A percentile compares a stretch with the other conserved stretches of the same genome.
Evolutionary conservation across 116 monocot species (phyloP).

Genomic region (Iris pallida): DNA sequence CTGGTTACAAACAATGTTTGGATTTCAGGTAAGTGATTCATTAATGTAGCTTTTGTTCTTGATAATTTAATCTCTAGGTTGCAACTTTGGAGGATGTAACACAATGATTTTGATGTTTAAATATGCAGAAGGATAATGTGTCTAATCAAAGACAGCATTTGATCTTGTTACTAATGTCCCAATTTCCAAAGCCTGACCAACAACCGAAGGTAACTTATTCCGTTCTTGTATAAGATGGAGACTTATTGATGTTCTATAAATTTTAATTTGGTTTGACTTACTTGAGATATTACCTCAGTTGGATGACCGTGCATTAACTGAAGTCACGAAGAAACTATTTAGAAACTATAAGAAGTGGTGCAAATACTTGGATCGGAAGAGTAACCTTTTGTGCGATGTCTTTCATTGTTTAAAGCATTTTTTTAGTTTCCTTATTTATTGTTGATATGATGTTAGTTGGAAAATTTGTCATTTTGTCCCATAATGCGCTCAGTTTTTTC

Average conservation of each 20-base stretch:
- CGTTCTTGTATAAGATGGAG: neutral
- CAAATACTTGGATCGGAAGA: constrained; percentile 73
- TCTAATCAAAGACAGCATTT: constrained; percentile 95
- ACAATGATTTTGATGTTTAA: constrained; percentile 7
- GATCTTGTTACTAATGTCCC: constrained; percentile 88
- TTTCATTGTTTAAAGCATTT: neutral
- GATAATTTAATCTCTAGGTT: too few relatives aligned
- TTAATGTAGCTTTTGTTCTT: too few relatives aligned
- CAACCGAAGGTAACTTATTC: constrained; percentile 63
- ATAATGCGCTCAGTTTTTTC: too few relatives aligned
- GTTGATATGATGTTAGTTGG: neutral
- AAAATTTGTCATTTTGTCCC: too few relatives aligned
- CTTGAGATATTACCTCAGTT: constrained; percentile 35
- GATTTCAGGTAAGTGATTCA: constrained; percentile 85
- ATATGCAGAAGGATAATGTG: constrained; percentile 88
- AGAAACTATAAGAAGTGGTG: constrained; percentile 97
- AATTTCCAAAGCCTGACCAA: constrained; percentile 57
- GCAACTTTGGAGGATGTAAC: neutral
- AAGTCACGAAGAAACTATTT: constrained; percentile 89
- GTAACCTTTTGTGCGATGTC: constrained; percentile 72
- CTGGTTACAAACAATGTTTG: constrained; percentile 97
- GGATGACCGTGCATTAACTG: constrained; percentile 69
- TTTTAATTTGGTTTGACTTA: neutral
- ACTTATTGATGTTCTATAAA: neutral
- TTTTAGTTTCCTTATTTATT: neutral